Evolutionary conservation across 345 rosid species (phyloP).

Genomic region (Boechera divaricarpa): DNA sequence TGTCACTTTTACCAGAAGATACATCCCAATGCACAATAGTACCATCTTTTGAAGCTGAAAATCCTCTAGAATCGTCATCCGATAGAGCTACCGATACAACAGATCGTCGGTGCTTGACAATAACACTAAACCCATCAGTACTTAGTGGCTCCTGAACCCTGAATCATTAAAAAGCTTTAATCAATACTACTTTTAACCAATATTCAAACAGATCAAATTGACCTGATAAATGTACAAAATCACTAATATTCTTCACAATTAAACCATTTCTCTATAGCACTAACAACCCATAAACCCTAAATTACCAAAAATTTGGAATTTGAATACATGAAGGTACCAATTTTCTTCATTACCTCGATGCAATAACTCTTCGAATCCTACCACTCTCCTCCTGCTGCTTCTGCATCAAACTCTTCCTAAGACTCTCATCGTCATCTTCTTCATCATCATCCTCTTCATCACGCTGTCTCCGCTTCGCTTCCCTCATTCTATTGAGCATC

Average conservation of each 20-base stretch:
- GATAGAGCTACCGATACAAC: conserved; percentile 85
- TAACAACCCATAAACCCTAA: not conserved
- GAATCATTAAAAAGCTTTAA: conserved; percentile 26
- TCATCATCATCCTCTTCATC: conserved; percentile 57
- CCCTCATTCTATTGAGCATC: conserved; percentile 53
- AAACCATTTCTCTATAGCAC: conserved; percentile 5
- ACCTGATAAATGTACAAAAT: not conserved
- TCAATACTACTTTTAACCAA: conserved; percentile 24
- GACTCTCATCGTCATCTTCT: conserved; percentile 59
- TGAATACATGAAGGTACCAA: not conserved
- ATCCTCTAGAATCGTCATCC: conserved; percentile 86
- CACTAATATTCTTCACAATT: not conserved
- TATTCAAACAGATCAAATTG: not conserved
- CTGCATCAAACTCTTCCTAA: conserved; percentile 70
- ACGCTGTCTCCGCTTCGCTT: conserved; percentile 51
- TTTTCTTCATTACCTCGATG: conserved; percentile 68
- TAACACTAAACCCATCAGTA: conserved; percentile 52
- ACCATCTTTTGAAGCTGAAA: conserved; percentile 95
- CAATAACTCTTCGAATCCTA: conserved; percentile 66
- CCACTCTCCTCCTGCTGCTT: conserved; percentile 94
- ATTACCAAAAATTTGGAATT: not conserved
- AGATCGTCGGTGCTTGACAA: conserved; percentile 77
- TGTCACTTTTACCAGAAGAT: conserved; percentile 65
- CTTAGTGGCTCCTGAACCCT: conserved; percentile 77
- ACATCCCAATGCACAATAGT: conserved; percentile 89